These are phyloP conservation scores for Stagonosporopsis cucurbitacearum DNA, from an alignment of 2,329 filamentous ascomycete genomes.

Conservation along the genomic window DNA sequence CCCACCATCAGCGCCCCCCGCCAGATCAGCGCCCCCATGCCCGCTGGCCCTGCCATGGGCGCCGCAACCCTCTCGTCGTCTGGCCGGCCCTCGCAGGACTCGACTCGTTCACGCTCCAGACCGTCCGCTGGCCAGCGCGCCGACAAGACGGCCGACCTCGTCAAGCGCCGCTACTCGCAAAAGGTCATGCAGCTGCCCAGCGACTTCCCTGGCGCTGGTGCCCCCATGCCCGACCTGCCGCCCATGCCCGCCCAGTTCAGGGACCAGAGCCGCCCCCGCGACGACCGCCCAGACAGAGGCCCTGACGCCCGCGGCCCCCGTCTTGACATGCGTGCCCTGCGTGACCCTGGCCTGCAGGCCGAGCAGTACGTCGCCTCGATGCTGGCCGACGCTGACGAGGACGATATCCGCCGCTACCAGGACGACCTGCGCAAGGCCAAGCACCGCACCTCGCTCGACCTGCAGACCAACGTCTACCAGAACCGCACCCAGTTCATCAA, in stretches of 20 bases:
- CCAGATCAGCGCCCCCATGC: constrained; percentile 58
- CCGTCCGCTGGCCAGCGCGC: constrained; percentile 38
- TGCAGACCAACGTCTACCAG: constrained; percentile 95
- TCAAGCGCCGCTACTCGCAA: constrained; percentile 93
- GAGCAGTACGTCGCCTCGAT: constrained; percentile 80
- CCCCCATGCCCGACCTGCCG: constrained; percentile 69
- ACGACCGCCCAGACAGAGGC: constrained; percentile 55
- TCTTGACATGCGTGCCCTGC: constrained; percentile 78
- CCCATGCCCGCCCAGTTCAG: constrained; percentile 66
- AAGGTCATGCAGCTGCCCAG: constrained; percentile 81
- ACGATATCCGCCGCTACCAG: constrained; percentile 85
- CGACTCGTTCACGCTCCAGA: constrained; percentile 44
- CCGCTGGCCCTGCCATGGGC: constrained; percentile 30
- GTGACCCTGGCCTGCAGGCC: constrained; percentile 77
- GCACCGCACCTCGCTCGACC: constrained; percentile 76
- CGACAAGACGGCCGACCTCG: constrained; percentile 74
- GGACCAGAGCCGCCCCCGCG: constrained; percentile 54
- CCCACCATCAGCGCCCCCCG: constrained; percentile 60
- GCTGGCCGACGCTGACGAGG: constrained; percentile 83
- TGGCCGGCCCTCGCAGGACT: constrained; percentile 47
- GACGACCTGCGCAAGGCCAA: constrained; percentile 77
- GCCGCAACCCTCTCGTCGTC: constrained; percentile 44
- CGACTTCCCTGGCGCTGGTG: constrained; percentile 69
- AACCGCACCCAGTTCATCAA: constrained; percentile 99
- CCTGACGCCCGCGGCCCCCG: constrained; percentile 63